These are phyloP conservation scores for Rhodotorula sp. DNA, from an alignment of 1,284 basidiomycete species.

Conservation along the genomic window DNA sequence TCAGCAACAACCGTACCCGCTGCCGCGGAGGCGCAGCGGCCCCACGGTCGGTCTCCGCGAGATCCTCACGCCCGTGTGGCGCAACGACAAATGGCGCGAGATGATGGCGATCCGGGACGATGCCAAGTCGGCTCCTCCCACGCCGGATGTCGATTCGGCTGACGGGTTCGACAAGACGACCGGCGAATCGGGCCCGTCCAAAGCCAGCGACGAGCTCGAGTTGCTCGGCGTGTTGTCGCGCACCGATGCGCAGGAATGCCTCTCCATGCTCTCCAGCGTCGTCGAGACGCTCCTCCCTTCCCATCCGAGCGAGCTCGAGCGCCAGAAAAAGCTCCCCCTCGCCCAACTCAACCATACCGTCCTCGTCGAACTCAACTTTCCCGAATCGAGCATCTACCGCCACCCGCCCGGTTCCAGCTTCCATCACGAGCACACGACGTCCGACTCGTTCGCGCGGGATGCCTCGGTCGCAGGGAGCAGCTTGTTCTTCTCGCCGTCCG, in stretches of 20 bases:
- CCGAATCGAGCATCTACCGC: slow-evolving; percentile 7
- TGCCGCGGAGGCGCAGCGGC: neutral
- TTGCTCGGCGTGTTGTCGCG: slow-evolving; percentile 9
- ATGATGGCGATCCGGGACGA: slow-evolving; percentile 14
- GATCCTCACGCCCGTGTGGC: slow-evolving; percentile 19
- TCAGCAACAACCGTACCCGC: neutral
- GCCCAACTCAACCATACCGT: slow-evolving; percentile 15
- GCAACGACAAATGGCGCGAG: slow-evolving; percentile 16
- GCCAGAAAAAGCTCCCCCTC: slow-evolving; percentile 4
- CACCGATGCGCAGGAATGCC: slow-evolving; percentile 8
- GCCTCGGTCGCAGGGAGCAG: neutral
- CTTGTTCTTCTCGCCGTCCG: neutral
- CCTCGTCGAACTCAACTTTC: slow-evolving; percentile 12
- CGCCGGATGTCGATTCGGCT: neutral
- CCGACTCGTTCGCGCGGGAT: neutral
- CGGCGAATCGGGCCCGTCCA: neutral
- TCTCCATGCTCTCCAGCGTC: slow-evolving; percentile 19
- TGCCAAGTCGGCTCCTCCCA: neutral
- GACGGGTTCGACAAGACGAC: neutral
- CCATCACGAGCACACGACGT: neutral
- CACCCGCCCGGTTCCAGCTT: slow-evolving; percentile 9
- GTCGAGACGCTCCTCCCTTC: slow-evolving; percentile 2
- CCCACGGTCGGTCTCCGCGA: slow-evolving; percentile 2
- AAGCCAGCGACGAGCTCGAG: slow-evolving; percentile 1
- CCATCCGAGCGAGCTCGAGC: neutral